phyloP scores from a whole-genome alignment of 371 early-diverging fungal species.

The Rhizopus delemar region DNA sequence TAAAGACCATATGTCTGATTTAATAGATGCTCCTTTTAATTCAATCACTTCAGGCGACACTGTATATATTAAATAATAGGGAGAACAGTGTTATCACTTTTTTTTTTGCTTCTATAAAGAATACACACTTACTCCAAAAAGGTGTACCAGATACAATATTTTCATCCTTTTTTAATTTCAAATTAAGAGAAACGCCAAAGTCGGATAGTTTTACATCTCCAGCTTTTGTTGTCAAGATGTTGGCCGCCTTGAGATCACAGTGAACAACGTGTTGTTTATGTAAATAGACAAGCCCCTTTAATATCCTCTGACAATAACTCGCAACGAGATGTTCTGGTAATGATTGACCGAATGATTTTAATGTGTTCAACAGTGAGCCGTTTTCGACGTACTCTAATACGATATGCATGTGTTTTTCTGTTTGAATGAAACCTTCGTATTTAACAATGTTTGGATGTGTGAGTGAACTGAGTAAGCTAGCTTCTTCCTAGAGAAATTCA shows the following conservation, averaged over 20 bases:
- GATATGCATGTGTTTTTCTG: constrained; percentile 72
- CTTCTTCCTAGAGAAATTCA: constrained; percentile 55
- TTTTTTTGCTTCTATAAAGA: not conserved
- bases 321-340: constrained; percentile 92
- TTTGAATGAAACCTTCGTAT: constrained; percentile 81
- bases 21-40: constrained; percentile 75
- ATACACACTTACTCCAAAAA: constrained; percentile 80
- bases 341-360: constrained; percentile 83
- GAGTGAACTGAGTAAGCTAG: constrained; percentile 67
- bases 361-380: constrained; percentile 88
- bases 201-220: constrained; percentile 94
- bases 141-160: constrained; percentile 86
- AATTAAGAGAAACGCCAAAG: constrained; percentile 89
- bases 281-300: constrained; percentile 90
- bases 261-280: constrained; percentile 90
- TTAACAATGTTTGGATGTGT: constrained; percentile 86
- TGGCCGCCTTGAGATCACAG: constrained; percentile 97
- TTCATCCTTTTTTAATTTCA: constrained; percentile 69
- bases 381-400: constrained; percentile 93
- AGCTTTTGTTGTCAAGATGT: constrained; percentile 91
- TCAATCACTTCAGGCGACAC: constrained; percentile 97
- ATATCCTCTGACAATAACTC: constrained; percentile 85
- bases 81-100: not conserved
- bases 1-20: constrained; percentile 89
- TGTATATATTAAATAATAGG: constrained; percentile 1